phyloP scores from a whole-genome alignment of 2,329 filamentous ascomycete species.

The Pseudogymnoascus destructans region DNA sequence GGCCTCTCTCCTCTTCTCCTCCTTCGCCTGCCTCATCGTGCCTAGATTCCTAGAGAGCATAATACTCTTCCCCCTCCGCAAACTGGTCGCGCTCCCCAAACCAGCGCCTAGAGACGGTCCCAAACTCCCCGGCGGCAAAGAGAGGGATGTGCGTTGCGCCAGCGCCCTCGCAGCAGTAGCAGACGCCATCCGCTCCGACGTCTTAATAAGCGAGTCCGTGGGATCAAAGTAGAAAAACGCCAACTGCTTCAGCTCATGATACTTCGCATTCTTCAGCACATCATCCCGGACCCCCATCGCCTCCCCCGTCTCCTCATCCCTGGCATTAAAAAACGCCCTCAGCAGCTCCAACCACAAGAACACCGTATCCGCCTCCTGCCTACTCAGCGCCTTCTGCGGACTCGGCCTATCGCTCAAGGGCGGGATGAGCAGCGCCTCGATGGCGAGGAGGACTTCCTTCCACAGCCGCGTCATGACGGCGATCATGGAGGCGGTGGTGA shows the following conservation, averaged over 20 bases:
- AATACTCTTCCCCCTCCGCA: slow-evolving; percentile 61
- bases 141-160: slow-evolving; percentile 59
- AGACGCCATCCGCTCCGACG: slow-evolving; percentile 90
- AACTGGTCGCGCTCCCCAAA: slow-evolving; percentile 56
- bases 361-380: slow-evolving; percentile 85
- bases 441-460: slow-evolving; percentile 91
- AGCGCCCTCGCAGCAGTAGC: slow-evolving; percentile 67
- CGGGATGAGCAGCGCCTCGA: slow-evolving; percentile 81
- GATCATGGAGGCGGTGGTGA: slow-evolving; percentile 92
- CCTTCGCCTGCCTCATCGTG: slow-evolving; percentile 91
- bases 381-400: slow-evolving; percentile 65
- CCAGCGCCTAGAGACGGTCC: slow-evolving; percentile 39
- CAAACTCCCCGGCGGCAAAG: slow-evolving; percentile 44
- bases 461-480: slow-evolving; percentile 96
- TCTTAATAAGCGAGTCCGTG: slow-evolving; percentile 80
- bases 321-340: slow-evolving; percentile 88
- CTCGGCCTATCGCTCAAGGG: slow-evolving; percentile 92
- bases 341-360: slow-evolving; percentile 88
- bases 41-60: slow-evolving; percentile 91
- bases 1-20: slow-evolving; percentile 87
- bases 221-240: slow-evolving; percentile 98
- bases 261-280: slow-evolving; percentile 92
- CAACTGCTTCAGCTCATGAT: slow-evolving; percentile 88
- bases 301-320: slow-evolving; percentile 70
- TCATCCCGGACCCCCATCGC: slow-evolving; percentile 81